These are phyloP conservation scores for Paramecium primaurelia DNA, from an alignment of 73 alveolate species.

Conservation along the genomic window DNA sequence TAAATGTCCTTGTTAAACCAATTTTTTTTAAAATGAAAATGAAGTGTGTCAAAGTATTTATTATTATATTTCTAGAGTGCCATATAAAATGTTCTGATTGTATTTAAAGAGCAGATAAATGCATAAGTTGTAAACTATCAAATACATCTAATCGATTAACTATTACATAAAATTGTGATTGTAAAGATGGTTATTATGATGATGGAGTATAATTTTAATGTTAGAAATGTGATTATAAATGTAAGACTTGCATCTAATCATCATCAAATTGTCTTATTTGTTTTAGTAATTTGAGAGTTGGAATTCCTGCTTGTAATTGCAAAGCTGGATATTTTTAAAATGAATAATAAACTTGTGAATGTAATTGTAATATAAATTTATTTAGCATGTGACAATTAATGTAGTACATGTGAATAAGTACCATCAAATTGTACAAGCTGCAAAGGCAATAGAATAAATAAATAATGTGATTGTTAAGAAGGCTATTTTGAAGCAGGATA, in stretches of 20 bases:
- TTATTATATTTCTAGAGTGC: neutral
- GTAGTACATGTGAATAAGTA: neutral
- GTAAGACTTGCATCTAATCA: neutral
- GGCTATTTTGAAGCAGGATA: neutral
- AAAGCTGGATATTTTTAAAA: neutral
- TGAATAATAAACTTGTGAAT: neutral
- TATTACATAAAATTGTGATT: neutral
- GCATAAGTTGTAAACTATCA: neutral
- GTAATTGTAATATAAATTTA: neutral
- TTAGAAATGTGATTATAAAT: neutral
- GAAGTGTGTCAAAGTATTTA: neutral
- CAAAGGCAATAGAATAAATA: neutral
- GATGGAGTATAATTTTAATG: neutral
- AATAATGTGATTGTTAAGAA: neutral
- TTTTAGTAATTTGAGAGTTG: neutral
- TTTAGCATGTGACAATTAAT: neutral
- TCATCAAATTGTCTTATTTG: neutral
- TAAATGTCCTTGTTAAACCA: neutral
- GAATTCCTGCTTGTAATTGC: neutral
- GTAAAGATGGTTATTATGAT: neutral
- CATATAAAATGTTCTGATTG: neutral
- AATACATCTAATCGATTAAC: neutral
- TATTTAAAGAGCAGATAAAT: neutral
- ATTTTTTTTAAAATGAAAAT: neutral
- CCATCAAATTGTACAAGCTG: neutral